phyloP scores from a whole-genome alignment of 768 basidiomycete genomes.

The Ramaria sp. region DNA sequence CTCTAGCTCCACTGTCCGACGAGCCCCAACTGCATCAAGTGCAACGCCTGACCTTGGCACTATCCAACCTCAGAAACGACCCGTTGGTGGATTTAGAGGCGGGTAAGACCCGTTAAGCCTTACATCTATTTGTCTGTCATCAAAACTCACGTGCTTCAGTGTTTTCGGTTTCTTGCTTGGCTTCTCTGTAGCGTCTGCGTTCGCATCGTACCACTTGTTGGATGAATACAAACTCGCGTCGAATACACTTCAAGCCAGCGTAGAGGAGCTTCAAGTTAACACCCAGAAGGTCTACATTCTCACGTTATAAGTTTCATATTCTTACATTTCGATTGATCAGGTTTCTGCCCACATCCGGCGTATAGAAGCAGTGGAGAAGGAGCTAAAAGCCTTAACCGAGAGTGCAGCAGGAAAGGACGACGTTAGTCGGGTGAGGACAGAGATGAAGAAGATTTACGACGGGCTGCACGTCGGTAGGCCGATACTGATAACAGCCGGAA shows the following conservation, averaged over 20 bases:
- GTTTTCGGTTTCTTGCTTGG: conserved; percentile 82
- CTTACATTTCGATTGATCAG: conserved; percentile 49
- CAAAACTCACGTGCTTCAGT: conserved; percentile 25
- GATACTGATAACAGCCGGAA: background rate
- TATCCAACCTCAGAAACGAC: conserved; percentile 52
- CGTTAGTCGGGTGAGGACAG: conserved; percentile 58
- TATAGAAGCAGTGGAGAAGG: conserved; percentile 85
- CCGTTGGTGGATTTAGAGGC: conserved; percentile 49
- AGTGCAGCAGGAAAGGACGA: conserved; percentile 72
- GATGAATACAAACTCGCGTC: conserved; percentile 89
- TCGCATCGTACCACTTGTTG: conserved; percentile 77
- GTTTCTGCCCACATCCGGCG: conserved; percentile 74
- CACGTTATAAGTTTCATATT: background rate
- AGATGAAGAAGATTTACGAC: conserved; percentile 82
- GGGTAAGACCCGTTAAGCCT: conserved; percentile 28
- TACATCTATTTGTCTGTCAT: background rate
- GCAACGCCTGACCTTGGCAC: conserved; percentile 40
- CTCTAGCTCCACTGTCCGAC: background rate
- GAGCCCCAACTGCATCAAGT: conserved; percentile 20
- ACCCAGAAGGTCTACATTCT: conserved; percentile 57
- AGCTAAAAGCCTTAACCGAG: conserved; percentile 64
- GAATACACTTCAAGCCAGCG: conserved; percentile 76
- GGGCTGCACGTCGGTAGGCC: conserved; percentile 67
- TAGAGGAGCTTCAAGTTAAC: conserved; percentile 75
- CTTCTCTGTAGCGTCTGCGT: conserved; percentile 80